phyloP scores from a whole-genome alignment of 2,329 filamentous ascomycete species.

The Alternaria metachromatica region DNA sequence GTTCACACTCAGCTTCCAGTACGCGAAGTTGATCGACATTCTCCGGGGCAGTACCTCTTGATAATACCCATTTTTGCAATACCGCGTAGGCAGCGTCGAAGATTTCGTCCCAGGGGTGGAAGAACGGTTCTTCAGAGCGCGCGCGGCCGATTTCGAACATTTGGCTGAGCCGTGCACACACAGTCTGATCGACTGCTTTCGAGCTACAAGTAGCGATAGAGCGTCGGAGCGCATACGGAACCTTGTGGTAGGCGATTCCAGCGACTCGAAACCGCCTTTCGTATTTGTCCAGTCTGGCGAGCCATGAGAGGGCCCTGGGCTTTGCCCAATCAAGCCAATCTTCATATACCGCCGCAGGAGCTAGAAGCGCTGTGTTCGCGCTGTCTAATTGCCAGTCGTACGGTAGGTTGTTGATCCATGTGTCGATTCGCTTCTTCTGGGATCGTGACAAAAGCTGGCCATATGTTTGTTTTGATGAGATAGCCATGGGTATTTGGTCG shows the following conservation, averaged over 20 bases:
- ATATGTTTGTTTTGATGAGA: neutral
- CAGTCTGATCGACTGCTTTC: neutral
- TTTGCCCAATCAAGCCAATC: slow-evolving; percentile 12
- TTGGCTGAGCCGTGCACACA: neutral
- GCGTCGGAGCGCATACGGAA: slow-evolving; percentile 5
- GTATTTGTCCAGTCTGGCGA: slow-evolving; percentile 3
- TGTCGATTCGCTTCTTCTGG: neutral
- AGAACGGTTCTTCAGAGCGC: slow-evolving; percentile 5
- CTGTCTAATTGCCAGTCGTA: neutral
- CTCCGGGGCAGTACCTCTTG: neutral
- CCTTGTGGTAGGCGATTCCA: slow-evolving; percentile 7
- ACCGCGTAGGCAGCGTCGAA: neutral
- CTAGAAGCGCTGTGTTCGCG: neutral
- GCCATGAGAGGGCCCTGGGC: neutral
- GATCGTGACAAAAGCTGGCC: neutral
- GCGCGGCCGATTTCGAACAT: slow-evolving; percentile 9
- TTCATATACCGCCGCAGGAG: neutral
- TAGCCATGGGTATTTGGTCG: neutral
- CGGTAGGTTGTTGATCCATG: neutral
- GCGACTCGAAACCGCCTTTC: slow-evolving; percentile 11
- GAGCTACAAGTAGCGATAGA: neutral
- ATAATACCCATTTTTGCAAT: neutral
- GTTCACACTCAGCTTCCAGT: neutral
- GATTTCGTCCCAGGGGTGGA: slow-evolving; percentile 5
- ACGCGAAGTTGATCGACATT: neutral